phyloP scores from a whole-genome alignment of 225 moss, liverwort and hornwort species.

The Antitrichia curtipendula region DNA sequence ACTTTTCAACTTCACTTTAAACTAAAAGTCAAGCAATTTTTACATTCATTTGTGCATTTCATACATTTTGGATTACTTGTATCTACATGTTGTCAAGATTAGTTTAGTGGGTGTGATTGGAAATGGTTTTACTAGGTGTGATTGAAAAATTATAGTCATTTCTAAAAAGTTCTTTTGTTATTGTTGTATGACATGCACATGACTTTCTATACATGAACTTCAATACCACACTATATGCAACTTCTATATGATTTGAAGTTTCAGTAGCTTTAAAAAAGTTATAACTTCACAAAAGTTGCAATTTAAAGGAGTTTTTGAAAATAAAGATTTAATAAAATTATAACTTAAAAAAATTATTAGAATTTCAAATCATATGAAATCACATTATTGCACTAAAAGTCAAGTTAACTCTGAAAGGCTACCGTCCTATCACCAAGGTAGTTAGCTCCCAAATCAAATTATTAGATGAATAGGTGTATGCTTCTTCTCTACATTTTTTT shows the following conservation, averaged over 20 bases:
- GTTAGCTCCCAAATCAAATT: too few species aligned
- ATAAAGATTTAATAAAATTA: neutral
- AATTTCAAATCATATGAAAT: neutral
- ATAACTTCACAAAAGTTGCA: too few species aligned
- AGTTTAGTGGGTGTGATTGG: neutral
- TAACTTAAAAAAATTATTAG: neutral
- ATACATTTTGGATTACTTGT: too few species aligned
- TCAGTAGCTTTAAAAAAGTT: too few species aligned
- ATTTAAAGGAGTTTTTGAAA: too few species aligned
- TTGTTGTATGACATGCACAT: neutral
- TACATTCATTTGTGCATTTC: neutral
- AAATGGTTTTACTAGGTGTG: accelerated
- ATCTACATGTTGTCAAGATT: neutral
- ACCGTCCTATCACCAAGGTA: too few species aligned
- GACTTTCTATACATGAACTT: too few species aligned
- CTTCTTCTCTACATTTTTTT: accelerated
- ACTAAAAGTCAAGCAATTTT: neutral
- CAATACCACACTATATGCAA: too few species aligned
- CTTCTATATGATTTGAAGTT: too few species aligned
- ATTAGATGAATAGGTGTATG: too few species aligned
- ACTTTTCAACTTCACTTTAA: too few species aligned
- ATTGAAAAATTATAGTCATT: neutral
- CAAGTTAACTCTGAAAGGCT: too few species aligned
- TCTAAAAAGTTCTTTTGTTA: neutral
- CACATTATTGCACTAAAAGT: neutral